A percentile compares a stretch with the other conserved stretches of the same genome.
Evolutionary conservation across 2,329 filamentous ascomycete genomes (phyloP).

Genomic region (Peltaster fructicola): DNA sequence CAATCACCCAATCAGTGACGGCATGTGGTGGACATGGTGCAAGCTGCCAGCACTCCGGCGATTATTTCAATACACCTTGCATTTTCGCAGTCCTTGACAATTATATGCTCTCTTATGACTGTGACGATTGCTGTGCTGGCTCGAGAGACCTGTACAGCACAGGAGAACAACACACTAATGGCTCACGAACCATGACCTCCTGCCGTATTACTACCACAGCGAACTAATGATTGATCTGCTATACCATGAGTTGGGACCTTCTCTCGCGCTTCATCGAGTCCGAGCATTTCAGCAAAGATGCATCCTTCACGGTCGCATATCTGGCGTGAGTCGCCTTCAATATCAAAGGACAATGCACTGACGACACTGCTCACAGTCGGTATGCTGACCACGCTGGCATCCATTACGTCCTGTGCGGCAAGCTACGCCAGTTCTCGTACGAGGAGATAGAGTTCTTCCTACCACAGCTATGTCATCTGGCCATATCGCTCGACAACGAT

Average conservation of each 20-base stretch:
- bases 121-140: no score
- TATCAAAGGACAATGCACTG: constrained; percentile 2
- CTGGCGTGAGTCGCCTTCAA: constrained; percentile 48
- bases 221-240: constrained; percentile 1
- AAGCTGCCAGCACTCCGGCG: no score
- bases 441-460: constrained; percentile 89
- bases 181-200: no score
- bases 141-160: no score
- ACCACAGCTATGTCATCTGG: constrained; percentile 67
- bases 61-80: no score
- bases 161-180: no score
- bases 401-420: constrained; percentile 75
- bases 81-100: no score
- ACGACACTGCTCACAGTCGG: constrained; percentile 37
- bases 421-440: constrained; percentile 76
- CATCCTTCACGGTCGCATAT: constrained; percentile 75
- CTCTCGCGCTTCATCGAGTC: constrained; percentile 82
- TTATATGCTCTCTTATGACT: no score
- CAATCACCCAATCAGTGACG: no score
- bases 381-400: constrained; percentile 83
- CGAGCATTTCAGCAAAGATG: constrained; percentile 84
- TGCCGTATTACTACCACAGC: no score
- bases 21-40: no score
- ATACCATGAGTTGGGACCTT: constrained; percentile 53
- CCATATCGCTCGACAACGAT: constrained; percentile 78